A percentile compares a stretch with the other conserved stretches of the same genome.
Conservation (phyloP, 1,284 basidiomycete genomes). For the Schizophyllum amplum region DNA sequence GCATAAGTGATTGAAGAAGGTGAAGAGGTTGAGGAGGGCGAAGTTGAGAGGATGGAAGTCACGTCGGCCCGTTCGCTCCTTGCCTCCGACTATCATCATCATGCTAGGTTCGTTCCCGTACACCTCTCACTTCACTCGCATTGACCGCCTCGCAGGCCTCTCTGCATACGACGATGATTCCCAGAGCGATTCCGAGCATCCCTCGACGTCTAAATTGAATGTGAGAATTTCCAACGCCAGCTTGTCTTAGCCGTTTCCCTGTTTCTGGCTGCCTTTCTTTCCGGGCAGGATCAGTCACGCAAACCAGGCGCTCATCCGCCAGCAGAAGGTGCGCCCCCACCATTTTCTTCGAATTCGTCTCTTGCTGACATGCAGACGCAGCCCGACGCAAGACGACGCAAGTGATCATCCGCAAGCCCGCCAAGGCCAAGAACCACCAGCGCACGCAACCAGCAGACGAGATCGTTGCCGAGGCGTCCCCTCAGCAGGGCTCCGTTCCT, state of each 20-base stretch:
- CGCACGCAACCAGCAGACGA: conserved; percentile 42
- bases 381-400: conserved; percentile 36
- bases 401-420: conserved; percentile 48
- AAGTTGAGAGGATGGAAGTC: background rate
- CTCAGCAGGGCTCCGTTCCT: conserved; percentile 1
- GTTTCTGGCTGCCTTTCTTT: conserved; percentile 55
- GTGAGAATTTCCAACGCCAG: conserved; percentile 51
- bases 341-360: background rate
- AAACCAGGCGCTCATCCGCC: conserved; percentile 30
- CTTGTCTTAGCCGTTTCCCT: conserved; percentile 50
- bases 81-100: conserved; percentile 16
- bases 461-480: conserved; percentile 13
- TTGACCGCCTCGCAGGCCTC: conserved; percentile 34
- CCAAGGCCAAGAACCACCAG: conserved; percentile 36
- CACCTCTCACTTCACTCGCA: background rate
- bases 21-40: background rate
- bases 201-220: conserved; percentile 29
- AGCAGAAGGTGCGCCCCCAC: conserved; percentile 28
- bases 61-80: background rate
- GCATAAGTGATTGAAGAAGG: too few species aligned
- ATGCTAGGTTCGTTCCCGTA: conserved; percentile 25
- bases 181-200: conserved; percentile 45
- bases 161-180: conserved; percentile 60
- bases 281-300: conserved; percentile 54
- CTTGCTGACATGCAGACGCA: conserved; percentile 23